Evolutionary conservation across 1,139 yeast species (phyloP), one percentile per base, ranked within the genome.

Genomic region (Protomyces gravidus): DNA sequence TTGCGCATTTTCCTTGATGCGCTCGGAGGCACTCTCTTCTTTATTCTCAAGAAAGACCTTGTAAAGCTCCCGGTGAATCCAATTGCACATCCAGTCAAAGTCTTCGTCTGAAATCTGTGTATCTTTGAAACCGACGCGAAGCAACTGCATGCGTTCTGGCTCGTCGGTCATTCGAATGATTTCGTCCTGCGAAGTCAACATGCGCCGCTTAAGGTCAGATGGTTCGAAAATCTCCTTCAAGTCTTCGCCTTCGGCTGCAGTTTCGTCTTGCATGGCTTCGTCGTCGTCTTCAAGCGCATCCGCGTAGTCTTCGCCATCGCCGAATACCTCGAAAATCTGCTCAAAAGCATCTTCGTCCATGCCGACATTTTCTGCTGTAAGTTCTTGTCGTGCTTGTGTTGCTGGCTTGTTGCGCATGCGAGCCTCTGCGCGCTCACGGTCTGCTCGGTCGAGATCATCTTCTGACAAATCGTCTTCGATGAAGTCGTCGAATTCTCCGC

Each of bases 391-490:
- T 4, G 30, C 17, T 23, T 23, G 48, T 11, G 48, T 11, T 5
- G 40, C 51, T 13, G 51, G 50, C 15, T 33, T 33, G 13, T 40
- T 21, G 17, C 49, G 50, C 19, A 33, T 17, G 3, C 58, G 45
- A 5, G 42, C 19, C 26, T 53, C 58, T 21, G 40, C 53, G 15
- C 74, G 63, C 70, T 70, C 53, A 70, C 68, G 61, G 73, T 62
- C 61, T 25, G 55, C 64, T 19, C 60, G 39, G 62, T 60, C 50
- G 66, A 89, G 96, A 66, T 89, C 96, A 68, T 89, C 97, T 2
- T 95, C 88, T 69, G 86, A 86, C 70, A 90, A 97, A 71, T 92
- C 98, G 65, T 92, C 97, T 72, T 90, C 98, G 67, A 92, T 92
- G 74, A 92, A 92, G 70, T 90, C 98, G 70, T 89, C 98, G 68